A percentile compares a stretch with the other conserved stretches of the same genome.
These are phyloP conservation scores for Paracoccidioides brasiliensis DNA, from an alignment of 2,329 filamentous ascomycete species.

Conservation along the genomic window DNA sequence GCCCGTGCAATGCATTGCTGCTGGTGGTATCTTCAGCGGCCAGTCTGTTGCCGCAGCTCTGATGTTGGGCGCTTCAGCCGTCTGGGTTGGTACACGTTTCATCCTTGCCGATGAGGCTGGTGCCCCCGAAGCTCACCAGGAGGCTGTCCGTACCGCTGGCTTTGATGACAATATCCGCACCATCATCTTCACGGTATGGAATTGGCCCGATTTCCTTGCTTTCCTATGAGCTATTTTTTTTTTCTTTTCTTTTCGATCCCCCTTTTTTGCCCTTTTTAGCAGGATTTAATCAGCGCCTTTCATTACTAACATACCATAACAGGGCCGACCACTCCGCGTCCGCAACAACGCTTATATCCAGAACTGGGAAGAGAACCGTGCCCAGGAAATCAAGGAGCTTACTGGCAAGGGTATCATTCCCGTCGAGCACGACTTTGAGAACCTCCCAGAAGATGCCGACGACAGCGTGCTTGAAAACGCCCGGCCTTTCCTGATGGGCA, in stretches of 20 bases:
- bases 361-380: slow-evolving; percentile 92
- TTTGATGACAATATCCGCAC: slow-evolving; percentile 96
- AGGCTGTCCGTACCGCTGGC: slow-evolving; percentile 78
- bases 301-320: slow-evolving; percentile 1
- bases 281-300: background rate
- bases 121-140: slow-evolving; percentile 85
- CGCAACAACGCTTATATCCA: slow-evolving; percentile 86
- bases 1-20: slow-evolving; percentile 83
- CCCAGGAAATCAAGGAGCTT: slow-evolving; percentile 80
- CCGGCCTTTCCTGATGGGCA: slow-evolving; percentile 88
- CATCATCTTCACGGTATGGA: slow-evolving; percentile 78
- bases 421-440: slow-evolving; percentile 88
- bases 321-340: slow-evolving; percentile 81
- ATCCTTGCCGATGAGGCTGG: slow-evolving; percentile 89
- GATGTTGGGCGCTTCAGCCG: slow-evolving; percentile 81
- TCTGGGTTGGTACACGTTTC: slow-evolving; percentile 96
- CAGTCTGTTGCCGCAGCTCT: slow-evolving; percentile 78
- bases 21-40: slow-evolving; percentile 88
- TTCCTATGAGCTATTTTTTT: background rate
- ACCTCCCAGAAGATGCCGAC: slow-evolving; percentile 55
- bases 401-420: slow-evolving; percentile 81
- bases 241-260: background rate
- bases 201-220: background rate
- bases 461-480: slow-evolving; percentile 88
- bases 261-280: background rate